Base-by-base conservation (phyloP, 805 yeast genomes). In the Wickerhamiella nectarea region DNA sequence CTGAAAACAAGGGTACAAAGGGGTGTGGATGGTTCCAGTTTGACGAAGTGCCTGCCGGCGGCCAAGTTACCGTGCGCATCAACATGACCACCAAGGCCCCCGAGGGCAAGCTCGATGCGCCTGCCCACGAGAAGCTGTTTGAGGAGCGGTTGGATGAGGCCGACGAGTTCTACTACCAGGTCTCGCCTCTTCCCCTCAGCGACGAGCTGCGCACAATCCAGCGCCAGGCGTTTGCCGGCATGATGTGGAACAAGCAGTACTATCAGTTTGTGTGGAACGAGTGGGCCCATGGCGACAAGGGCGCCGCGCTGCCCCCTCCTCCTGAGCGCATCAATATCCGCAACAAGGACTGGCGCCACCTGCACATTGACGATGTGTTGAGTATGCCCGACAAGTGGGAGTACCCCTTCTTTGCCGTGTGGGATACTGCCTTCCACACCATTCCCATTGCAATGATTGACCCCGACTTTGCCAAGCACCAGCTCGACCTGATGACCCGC, bases 371-470 rank as follows among this genome's bases (percentile, higher is more conserved):
- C 57, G 95, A 86, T 60, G 72, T 86, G 38, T 68, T 86, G 53
- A 82, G 94, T 1, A 71, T 86, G 68, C 95, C 95, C 2, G 96
- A 86, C 59, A 87, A 85, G 59, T 86, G 94, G 84, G 96, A 86
- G 62, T 86, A 86, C 61, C 95, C 95, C 10, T 86, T 86, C 60
- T 86, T 86, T 60, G 95, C 95, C 12, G 89, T 94, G 3, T 86
- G 96, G 96, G 96, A 86, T 62, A 79, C 94, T 4, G 94, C 95
- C 0, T 86, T 86, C 75, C 96, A 86, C 63, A 82, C 94, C 54
- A 74, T 86, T 52, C 95, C 96, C 10, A 65, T 86, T 49, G 89
- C 95, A 4, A 82, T 86, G 86, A 76, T 86, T 56, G 96, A 86
- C 60, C 94, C 95, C 1, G 84, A 74, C 44, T 86, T 83, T 65